Evolutionary conservation across 108 stramenopile species (phyloP), one percentile per base, ranked within the genome.

Genomic region (Poteriospumella lacustris): DNA sequence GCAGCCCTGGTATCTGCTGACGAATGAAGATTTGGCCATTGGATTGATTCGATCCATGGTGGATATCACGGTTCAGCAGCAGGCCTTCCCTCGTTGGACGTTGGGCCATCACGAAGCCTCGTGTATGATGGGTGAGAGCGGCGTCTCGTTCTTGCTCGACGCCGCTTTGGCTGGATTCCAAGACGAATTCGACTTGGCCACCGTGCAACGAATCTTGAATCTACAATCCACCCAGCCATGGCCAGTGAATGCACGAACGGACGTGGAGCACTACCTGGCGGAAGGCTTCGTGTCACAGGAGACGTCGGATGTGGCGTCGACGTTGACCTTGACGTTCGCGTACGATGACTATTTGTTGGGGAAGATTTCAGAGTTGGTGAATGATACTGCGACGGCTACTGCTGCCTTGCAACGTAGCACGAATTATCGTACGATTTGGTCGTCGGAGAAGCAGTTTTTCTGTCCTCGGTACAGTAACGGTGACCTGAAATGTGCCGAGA

Each of bases 121-220:
- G 28, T 80, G 79, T 43, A 80, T 80, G 79, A 76, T 80, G 1
- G 79, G 58, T 38, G 28, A 28, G 19, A 62, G 68, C 59, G 79
- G 73, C 42, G 33, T 58, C 19, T 3, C 9, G 15, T 2, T 62
- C 5, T n/a, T 80, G 52, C 9, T 42, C 2, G 79, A 80, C 42
- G 56, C 75, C 26, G 43, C 29, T 28, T 12, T 72, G 44, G 47
- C 3, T 29, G 69, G 79, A 52, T 73, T 29, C 5, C n/a, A 39
- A 26, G 5, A 5, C 5, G 3, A 12, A 3, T 73, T 73, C 42
- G 47, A 73, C 31, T 26, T 73, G 5, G 9, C 70, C 5, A 56
- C 28, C 44, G 36, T 73, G 26, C 70, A 73, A 56, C 26, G 33
- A 19, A 3, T 56, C 9, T 19, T 73, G 38, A 9, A 12, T n/a